Conservation (phyloP, 2,329 filamentous ascomycete genomes). For the Ascochyta rabiei region DNA sequence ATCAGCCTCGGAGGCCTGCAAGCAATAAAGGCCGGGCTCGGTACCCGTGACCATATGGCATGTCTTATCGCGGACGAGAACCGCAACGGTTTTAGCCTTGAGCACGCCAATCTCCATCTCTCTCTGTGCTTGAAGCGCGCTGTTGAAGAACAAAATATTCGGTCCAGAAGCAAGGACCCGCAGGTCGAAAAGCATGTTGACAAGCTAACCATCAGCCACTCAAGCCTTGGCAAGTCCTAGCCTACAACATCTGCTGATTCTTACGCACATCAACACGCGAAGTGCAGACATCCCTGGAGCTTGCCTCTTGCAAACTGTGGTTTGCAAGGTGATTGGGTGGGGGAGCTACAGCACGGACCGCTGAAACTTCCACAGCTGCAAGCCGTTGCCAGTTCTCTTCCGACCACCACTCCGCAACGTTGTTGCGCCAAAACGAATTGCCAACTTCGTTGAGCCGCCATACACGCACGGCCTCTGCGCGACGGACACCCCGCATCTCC, state of each 20-base stretch:
- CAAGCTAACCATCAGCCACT: slow-evolving; percentile 7
- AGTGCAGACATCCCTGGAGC: slow-evolving; percentile 3
- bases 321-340: background rate
- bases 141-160: background rate
- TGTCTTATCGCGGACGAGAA: slow-evolving; percentile 6
- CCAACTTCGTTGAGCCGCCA: background rate
- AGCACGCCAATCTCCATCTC: background rate
- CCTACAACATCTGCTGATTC: slow-evolving; percentile 13
- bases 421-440: slow-evolving; percentile 2
- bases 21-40: slow-evolving; percentile 10
- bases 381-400: background rate
- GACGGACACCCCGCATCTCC: slow-evolving; percentile 6
- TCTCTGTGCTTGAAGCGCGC: background rate
- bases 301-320: background rate
- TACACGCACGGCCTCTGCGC: slow-evolving; percentile 1
- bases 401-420: slow-evolving; percentile 4
- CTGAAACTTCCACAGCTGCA: slow-evolving; percentile 3
- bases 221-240: slow-evolving; percentile 3
- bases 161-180: background rate
- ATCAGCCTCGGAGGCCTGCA: slow-evolving; percentile 22
- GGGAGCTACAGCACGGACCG: background rate
- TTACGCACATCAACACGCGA: slow-evolving; percentile 7
- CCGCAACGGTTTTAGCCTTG: background rate
- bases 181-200: slow-evolving; percentile 3
- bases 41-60: background rate